Evolutionary conservation across 2,329 filamentous ascomycete genomes (phyloP), one percentile per base, ranked within the genome.

Genomic region (Tolypocladium tropicale): DNA sequence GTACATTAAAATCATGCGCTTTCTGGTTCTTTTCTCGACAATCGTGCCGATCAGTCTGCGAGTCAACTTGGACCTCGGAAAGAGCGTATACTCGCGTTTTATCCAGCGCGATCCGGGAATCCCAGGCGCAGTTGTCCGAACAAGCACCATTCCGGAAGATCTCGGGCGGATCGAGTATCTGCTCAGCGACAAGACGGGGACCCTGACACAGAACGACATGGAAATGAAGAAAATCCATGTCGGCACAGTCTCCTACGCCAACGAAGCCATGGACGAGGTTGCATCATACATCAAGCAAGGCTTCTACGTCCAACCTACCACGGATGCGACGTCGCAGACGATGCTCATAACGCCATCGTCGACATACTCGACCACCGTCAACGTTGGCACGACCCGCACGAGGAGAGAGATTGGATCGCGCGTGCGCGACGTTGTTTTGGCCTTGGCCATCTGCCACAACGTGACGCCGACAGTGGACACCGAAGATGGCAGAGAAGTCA

Each of bases 151-250:
- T 50, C 95, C 94, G 0, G 94, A 99, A 70, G 94, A 99, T 65
- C 76, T 99, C 3, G 94, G 94, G 9, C 83, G 95, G 28, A 95
- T 99, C 49, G 94, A 99, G 70, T 99, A 99, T 69, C 78, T 99
- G 2, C 78, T 99, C 33, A 96, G 90, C 60, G 94, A 99, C 71
- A 99, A 99, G 72, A 99, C 94, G 0, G 94, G 94, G n/a, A 99
- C 94, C 2, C 72, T 99, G 58, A 99, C 94, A 0, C 91, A 97
- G 64, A 99, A 99, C 66, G 90, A 96, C 66, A 96, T 96, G 92
- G 93, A 96, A 67, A 87, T 99, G 80, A 96, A 95, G 69, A 99
- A 99, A 73, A 93, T 99, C 6, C 95, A 99, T 66, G 90, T 99
- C 54, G 94, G 95, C 11, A 99, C 94, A 11, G 94, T 97, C 1